Base-by-base conservation (phyloP, 2,329 filamentous ascomycete species). In the Aaosphaeria arxii region DNA sequence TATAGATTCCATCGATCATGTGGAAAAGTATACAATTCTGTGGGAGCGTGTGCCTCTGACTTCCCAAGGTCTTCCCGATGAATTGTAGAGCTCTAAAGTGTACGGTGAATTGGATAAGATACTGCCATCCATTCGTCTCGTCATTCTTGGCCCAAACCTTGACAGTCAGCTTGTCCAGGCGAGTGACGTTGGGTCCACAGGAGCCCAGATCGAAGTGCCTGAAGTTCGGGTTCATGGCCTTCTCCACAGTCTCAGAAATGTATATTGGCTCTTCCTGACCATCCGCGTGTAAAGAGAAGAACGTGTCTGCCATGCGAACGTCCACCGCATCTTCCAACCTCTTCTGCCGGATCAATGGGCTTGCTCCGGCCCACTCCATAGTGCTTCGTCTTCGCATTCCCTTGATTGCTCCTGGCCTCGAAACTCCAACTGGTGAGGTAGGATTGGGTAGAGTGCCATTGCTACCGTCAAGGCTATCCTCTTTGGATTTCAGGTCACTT, bases 211-310 rank as follows among this genome's bases (percentile, higher is more conserved):
- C 87, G 66, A 96, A 95, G 66, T 88, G 87, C 40, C 83, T 84
- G 67, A 96, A 97, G 59, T 87, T 90, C 54, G 94, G 94, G 67
- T 96, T 96, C 71, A 90, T 91, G n/a, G 88, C 85, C 61, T 84
- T 84, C 57, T 87, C 81, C 30, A 85, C 81, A 24, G 87, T 77
- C 71, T 97, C 92, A 63, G 91, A 96, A 59, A 96, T 82, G 67
- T 96, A 96, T n/a, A 96, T 74, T 0, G 92, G 91, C 11, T 89
- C 85, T 9, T 55, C 63, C 44, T 83, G 71, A 4, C 74, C 81
- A 1, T 81, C 74, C 41, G 85, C 81, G 68, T 96, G 91, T 44
- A 96, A 66, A 3, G 89, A 88, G 69, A 95, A 94, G 78, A 95
- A 96, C 11, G 86, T 85, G 71, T 96, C 88, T n/a, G 86, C 89